phyloP scores from a whole-genome alignment of 2,329 filamentous ascomycete genomes.

The Magnaporthiopsis rhizophila region DNA sequence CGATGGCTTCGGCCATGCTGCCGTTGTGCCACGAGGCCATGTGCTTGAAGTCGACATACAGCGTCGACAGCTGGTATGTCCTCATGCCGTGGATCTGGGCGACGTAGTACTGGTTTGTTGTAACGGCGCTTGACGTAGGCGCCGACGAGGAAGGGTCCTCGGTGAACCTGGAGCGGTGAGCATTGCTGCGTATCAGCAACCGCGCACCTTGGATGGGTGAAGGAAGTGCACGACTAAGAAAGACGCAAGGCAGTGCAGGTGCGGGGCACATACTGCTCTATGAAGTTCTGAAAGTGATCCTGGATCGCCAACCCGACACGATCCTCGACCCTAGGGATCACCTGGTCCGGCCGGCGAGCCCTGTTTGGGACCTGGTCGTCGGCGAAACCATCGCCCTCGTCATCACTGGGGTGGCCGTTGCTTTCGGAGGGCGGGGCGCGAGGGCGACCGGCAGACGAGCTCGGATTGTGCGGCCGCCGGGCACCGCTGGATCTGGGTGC shows the following conservation, averaged over 20 bases:
- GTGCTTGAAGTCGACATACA: constrained; percentile 84
- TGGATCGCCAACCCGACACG: constrained; percentile 67
- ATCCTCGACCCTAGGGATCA: constrained; percentile 67
- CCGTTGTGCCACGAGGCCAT: constrained; percentile 69
- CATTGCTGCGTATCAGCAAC: constrained; percentile 6
- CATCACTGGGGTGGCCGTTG: constrained; percentile 50
- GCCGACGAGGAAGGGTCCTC: constrained; percentile 60
- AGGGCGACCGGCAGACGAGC: constrained; percentile 45
- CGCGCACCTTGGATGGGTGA: background rate
- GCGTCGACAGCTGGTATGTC: constrained; percentile 67
- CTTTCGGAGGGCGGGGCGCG: constrained; percentile 57
- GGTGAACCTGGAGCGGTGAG: constrained; percentile 42
- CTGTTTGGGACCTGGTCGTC: constrained; percentile 54
- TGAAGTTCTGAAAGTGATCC: constrained; percentile 69
- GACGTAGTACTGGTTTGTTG: constrained; percentile 76
- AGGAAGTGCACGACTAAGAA: constrained; percentile 1
- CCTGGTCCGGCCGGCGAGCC: constrained; percentile 38
- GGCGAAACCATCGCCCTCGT: constrained; percentile 53
- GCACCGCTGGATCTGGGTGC: constrained; percentile 30
- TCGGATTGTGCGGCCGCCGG: constrained; percentile 35
- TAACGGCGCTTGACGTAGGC: constrained; percentile 59
- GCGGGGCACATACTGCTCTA: constrained; percentile 54
- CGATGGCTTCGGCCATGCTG: constrained; percentile 75
- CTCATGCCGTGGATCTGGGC: constrained; percentile 75
- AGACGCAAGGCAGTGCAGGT: background rate